Conservation (phyloP, 768 basidiomycete species). For the Psilocybe cyanescens region DNA sequence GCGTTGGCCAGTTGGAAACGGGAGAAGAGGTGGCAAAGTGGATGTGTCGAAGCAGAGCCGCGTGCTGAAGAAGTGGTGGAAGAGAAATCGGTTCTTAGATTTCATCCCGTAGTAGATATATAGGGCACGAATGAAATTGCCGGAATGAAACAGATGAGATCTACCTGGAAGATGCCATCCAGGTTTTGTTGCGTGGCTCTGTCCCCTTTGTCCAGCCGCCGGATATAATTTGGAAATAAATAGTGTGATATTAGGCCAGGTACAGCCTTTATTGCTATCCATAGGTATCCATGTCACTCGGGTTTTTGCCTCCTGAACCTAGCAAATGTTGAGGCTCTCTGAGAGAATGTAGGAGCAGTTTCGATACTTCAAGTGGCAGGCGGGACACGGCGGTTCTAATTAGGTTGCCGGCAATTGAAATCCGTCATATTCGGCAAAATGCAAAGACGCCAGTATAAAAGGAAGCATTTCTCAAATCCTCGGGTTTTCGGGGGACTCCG, state of each 20-base stretch:
- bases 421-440: conserved; percentile 19
- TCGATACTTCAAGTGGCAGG: too few relatives aligned
- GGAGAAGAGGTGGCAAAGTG: not conserved
- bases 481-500: conserved; percentile 9
- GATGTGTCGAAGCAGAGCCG: conserved; percentile 12
- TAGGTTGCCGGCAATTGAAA: conserved; percentile 21
- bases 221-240: conserved; percentile 14
- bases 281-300: not conserved
- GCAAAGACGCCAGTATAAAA: conserved; percentile 9
- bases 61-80: conserved; percentile 20
- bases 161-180: conserved; percentile 16
- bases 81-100: conserved; percentile 25
- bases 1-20: not conserved
- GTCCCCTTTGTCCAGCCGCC: conserved; percentile 19
- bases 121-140: conserved; percentile 26
- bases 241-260: conserved; percentile 1
- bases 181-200: conserved; percentile 17
- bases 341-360: not conserved
- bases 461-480: not conserved
- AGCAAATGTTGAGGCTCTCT: not conserved
- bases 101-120: conserved; percentile 27
- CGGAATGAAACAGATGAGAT: conserved; percentile 30
- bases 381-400: conserved; percentile 15
- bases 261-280: not conserved
- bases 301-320: not conserved